Base-by-base conservation (phyloP, 768 basidiomycete genomes). In the Tylopilus subfusipes region DNA sequence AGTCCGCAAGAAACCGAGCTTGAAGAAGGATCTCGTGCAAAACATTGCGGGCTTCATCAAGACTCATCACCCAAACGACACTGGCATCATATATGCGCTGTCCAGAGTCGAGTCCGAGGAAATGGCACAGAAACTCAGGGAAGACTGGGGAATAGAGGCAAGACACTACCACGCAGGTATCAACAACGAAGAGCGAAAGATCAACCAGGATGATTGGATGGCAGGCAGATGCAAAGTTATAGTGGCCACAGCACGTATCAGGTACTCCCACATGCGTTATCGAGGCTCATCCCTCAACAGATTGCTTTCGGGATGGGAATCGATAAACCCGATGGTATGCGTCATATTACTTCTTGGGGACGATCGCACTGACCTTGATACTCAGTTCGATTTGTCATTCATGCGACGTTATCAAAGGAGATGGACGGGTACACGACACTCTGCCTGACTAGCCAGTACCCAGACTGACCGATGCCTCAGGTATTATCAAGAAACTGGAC, bases 281-380 rank as follows among this genome's bases (percentile, higher is more conserved):
- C 22, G 47, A 29, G 3, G 34, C 42, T 48, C 19, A 65, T 24
- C 3, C 16, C 56, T 49, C 36, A 22, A 31, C 63, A 94, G 93
- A 84, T 94, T 59, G 94, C 94, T 0, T 98, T 98, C 68, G 96
- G 96, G 12, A 98, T 98, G 94, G 95, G 96, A 1, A 91, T 96
- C 47, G 91, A 95, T 70, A 94, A 95, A 68, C 69, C 84, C 6
- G 81, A 90, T 62, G 88, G 88, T 88, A 67, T 57, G 74, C 10
- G 21, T 31, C 22, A 48, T 13, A 10, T 55, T 25, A 25, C 45
- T 27, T 12, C 19, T 11, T 9, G 40, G 3, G 13, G 8, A 38
- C 27, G 33, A 42, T 46, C 14, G 13, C 2, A 14, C 24, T 65
- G 33, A 61, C 36, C 4, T 34, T n/a, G 29, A 46, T 56, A 57